These are phyloP conservation scores for Paraphoma sp. DNA, from an alignment of 2,329 filamentous ascomycete species.

Conservation along the genomic window DNA sequence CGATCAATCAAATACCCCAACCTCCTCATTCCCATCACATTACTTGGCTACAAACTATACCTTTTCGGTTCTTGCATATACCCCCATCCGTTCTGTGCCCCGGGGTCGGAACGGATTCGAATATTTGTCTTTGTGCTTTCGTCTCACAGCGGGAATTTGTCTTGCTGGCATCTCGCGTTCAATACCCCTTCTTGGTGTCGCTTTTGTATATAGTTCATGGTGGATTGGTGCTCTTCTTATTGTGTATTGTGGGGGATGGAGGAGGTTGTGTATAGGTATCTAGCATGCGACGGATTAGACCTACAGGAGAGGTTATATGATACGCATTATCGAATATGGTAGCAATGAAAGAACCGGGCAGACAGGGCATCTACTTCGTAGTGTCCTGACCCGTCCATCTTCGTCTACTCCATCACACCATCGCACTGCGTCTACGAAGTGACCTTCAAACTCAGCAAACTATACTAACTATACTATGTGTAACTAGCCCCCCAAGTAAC, in stretches of 20 bases:
- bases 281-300: neutral
- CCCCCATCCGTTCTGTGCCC: constrained; percentile 12
- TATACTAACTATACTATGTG: too few species aligned
- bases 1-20: neutral
- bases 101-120: neutral
- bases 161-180: neutral
- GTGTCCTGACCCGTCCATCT: too few species aligned
- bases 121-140: constrained; percentile 6
- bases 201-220: neutral
- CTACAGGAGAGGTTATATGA: neutral
- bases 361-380: too few species aligned
- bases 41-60: constrained; percentile 17
- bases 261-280: neutral
- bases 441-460: too few species aligned
- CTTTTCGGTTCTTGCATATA: constrained; percentile 18
- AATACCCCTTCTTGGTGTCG: neutral
- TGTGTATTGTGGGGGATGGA: neutral
- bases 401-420: too few species aligned
- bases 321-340: too few species aligned
- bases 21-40: neutral
- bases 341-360: too few species aligned
- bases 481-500: too few species aligned
- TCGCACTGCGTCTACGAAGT: too few species aligned
- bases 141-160: neutral
- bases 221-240: neutral